Base-by-base conservation (phyloP, 805 yeast species). In the Monosporozyma yasuniensis region DNA sequence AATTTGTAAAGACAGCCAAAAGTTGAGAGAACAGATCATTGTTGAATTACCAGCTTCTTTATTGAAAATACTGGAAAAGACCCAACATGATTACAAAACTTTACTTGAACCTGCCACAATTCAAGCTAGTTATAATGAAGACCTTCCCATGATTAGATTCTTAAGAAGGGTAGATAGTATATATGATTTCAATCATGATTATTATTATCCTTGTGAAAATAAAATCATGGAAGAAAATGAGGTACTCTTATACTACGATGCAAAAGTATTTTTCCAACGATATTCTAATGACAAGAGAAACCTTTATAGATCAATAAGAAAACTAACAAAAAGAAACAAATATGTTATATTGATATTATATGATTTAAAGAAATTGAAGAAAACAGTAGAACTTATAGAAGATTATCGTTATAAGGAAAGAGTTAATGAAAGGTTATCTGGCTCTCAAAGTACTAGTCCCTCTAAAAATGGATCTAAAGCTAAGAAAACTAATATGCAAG, bases 151-250 rank as follows among this genome's bases (percentile, higher is more conserved):
- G 3, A 72, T 83, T 1, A 63, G 66, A 44, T 83, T 85, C 77
- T 68, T 72, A 46, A 65, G 90, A 41, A 66, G 66, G 16, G 70
- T 75, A 4, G 69, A 64, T 19, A 75, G 84, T 0, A 60, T 59
- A 0, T 84, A 81, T 61, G 76, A 79, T 56, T 54, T 66, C 9
- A 59, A 59, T 1, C 68, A 69, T 25, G 85, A 80, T 51, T 57
- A 75, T 0, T 84, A 80, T 54, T 71, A 77, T 9, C 90, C 90
- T 0, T 68, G 76, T 45, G 67, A 63, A 0, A 63, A 71, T 1
- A 66, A 60, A 28, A 58, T 72, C 2, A 52, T 70, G 0, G 67
- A 69, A 5, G 89, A 83, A 57, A 65, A 64, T 10, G 67, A 69
- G 1, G 52, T 69, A 2, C 70, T 77, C 1, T 51, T 83, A 1